Percentiles rank a stretch among this genome's conserved stretches.
phyloP scores from a whole-genome alignment of 345 rosid species.

The Moricandia arvensis region DNA sequence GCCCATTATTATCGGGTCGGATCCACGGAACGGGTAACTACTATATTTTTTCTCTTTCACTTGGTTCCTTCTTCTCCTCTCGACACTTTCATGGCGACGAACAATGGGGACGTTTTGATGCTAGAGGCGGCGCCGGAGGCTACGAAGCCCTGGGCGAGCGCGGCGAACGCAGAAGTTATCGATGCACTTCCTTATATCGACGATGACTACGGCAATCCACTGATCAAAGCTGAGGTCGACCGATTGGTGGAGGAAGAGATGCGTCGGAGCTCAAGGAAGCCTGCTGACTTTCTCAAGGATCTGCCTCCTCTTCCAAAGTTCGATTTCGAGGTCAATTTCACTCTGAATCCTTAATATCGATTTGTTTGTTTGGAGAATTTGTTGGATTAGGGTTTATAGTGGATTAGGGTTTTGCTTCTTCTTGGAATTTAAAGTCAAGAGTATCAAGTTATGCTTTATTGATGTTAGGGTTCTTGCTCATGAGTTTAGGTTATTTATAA shows the following conservation, averaged over 20 bases:
- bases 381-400: constrained; percentile 7
- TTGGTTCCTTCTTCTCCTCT: too few relatives aligned
- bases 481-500: neutral
- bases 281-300: constrained; percentile 81
- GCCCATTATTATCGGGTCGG: constrained; percentile 24
- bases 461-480: constrained; percentile 8
- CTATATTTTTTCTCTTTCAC: neutral
- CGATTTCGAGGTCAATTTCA: constrained; percentile 58
- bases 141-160: constrained; percentile 61
- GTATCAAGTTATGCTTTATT: neutral
- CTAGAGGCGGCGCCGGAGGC: constrained; percentile 68
- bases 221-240: constrained; percentile 79
- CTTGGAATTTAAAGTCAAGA: neutral
- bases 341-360: neutral
- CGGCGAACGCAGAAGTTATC: constrained; percentile 63
- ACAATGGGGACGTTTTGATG: constrained; percentile 66
- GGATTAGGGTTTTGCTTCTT: neutral
- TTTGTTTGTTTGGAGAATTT: constrained; percentile 1
- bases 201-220: constrained; percentile 77
- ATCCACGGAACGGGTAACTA: neutral
- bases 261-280: constrained; percentile 88
- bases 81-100: constrained; percentile 27
- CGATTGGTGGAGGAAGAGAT: constrained; percentile 93
- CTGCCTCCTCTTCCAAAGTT: constrained; percentile 70
- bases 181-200: constrained; percentile 98